phyloP scores from a whole-genome alignment of 495 filamentous ascomycete genomes.

The Aspergillus biplanus region DNA sequence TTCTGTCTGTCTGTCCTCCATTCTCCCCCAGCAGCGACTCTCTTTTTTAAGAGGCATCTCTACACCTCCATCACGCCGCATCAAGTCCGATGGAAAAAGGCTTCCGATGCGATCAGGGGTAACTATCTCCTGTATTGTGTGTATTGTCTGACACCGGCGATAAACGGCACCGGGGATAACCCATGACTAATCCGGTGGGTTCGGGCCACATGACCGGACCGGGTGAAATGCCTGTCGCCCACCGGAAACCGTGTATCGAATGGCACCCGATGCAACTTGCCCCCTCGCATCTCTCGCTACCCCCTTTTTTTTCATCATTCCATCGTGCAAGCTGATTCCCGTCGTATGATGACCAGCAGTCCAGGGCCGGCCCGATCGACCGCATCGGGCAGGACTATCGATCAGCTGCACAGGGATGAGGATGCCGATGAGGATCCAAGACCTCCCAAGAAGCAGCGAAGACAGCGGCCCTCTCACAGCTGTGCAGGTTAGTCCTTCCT shows the following conservation, averaged over 20 bases:
- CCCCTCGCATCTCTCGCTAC: background rate
- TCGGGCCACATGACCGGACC: no score
- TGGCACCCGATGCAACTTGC: no score
- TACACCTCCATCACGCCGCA: background rate
- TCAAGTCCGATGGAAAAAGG: background rate
- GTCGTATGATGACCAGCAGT: background rate
- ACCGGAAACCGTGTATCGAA: no score
- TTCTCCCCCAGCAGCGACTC: background rate
- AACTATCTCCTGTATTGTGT: no score
- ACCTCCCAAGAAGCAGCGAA: background rate
- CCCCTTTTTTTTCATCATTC: background rate
- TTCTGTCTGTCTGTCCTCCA: background rate
- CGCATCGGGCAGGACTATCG: background rate
- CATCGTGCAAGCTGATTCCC: background rate
- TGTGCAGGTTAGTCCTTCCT: background rate
- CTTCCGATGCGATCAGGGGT: no score
- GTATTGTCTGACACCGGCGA: no score
- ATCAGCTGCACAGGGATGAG: background rate
- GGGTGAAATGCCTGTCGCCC: no score
- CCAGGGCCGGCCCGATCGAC: background rate
- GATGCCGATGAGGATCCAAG: constrained; percentile 1
- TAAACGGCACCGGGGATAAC: no score
- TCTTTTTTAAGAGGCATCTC: background rate
- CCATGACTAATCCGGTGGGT: no score
- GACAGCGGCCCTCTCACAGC: background rate